These are phyloP conservation scores for Hypoxylon lienhwacheense DNA, from an alignment of 495 filamentous ascomycete genomes.

Conservation along the genomic window DNA sequence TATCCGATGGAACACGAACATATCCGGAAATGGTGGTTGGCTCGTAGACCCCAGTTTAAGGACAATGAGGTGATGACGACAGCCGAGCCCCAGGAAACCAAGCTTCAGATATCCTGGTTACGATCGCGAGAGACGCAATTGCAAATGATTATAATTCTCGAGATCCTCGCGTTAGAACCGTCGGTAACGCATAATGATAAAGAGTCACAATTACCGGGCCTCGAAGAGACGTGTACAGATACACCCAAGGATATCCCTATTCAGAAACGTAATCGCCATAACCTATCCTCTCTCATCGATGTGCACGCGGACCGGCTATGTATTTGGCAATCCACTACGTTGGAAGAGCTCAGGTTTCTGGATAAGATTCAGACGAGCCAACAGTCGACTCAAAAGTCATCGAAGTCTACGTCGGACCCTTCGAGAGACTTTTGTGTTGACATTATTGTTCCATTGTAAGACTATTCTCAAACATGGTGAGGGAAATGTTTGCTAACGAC, in stretches of 20 bases:
- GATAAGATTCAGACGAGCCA: conserved; percentile 50
- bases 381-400: conserved; percentile 35
- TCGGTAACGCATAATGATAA: conserved; percentile 43
- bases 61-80: conserved; percentile 42
- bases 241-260: conserved; percentile 25
- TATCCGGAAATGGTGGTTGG: conserved; percentile 77
- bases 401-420: conserved; percentile 42
- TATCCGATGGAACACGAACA: conserved; percentile 76
- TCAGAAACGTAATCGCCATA: conserved; percentile 48
- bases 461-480: neutral
- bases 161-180: conserved; percentile 77
- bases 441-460: conserved; percentile 89
- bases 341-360: conserved; percentile 55
- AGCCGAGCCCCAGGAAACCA: conserved; percentile 52
- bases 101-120: conserved; percentile 63
- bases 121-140: conserved; percentile 80
- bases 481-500: conserved; percentile 16
- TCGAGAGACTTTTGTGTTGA: conserved; percentile 80
- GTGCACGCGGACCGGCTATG: conserved; percentile 86
- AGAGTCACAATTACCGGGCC: conserved; percentile 46
- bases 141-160: conserved; percentile 87
- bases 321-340: conserved; percentile 90
- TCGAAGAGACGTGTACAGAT: conserved; percentile 12
- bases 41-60: conserved; percentile 44
- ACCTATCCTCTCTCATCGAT: conserved; percentile 66